A percentile compares a stretch with the other conserved stretches of the same genome.
phyloP scores from a whole-genome alignment of 2,329 filamentous ascomycete species.

The Pyrenophora seminiperda region DNA sequence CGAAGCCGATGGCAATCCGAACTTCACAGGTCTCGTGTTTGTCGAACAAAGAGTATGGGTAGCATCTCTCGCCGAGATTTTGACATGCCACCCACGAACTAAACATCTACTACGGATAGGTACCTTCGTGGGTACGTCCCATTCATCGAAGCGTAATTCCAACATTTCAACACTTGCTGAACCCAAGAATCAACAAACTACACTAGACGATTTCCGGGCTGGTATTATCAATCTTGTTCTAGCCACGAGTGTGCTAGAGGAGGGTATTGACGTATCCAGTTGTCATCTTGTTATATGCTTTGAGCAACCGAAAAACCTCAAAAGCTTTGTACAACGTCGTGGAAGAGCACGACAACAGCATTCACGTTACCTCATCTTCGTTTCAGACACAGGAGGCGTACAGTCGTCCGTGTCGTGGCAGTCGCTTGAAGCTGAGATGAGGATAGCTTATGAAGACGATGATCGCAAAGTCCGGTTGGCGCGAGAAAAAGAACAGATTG shows the following conservation, averaged over 20 bases:
- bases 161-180: constrained; percentile 58
- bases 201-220: constrained; percentile 59
- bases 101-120: constrained; percentile 47
- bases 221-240: constrained; percentile 63
- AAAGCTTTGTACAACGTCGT: constrained; percentile 68
- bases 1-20: constrained; percentile 32
- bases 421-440: constrained; percentile 74
- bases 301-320: constrained; percentile 64
- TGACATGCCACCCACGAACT: constrained; percentile 40
- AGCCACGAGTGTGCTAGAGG: constrained; percentile 63
- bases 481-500: constrained; percentile 53
- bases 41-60: constrained; percentile 54
- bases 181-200: constrained; percentile 55
- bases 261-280: constrained; percentile 66
- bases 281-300: constrained; percentile 70
- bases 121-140: constrained; percentile 61
- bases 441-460: constrained; percentile 69
- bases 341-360: constrained; percentile 64
- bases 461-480: constrained; percentile 57
- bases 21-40: constrained; percentile 54
- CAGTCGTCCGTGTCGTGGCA: constrained; percentile 62
- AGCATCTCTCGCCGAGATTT: constrained; percentile 48
- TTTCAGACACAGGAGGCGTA: constrained; percentile 42
- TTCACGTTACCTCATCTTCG: constrained; percentile 62
- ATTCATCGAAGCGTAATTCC: constrained; percentile 49